Conservation (phyloP, 116 monocot species). For the Phalaenopsis hybrid region DNA sequence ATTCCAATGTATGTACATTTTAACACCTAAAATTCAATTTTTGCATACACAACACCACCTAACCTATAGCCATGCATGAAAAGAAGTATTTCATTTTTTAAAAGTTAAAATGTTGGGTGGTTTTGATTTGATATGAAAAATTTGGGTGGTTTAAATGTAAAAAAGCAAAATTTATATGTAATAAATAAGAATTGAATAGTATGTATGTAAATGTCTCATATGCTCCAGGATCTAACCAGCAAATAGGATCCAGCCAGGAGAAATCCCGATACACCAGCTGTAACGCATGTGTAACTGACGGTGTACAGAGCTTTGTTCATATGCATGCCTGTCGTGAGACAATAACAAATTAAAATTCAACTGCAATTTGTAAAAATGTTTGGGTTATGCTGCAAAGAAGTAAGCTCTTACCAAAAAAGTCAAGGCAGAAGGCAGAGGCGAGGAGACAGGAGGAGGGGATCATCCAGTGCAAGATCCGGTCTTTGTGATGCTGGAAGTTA, state of each 20-base stretch:
- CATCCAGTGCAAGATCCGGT: slow-evolving; percentile 66
- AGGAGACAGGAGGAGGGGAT: slow-evolving; percentile 61
- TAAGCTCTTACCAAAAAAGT: slow-evolving; percentile 55
- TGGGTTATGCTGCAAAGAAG: background rate
- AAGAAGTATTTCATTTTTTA: no score
- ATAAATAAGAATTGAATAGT: no score
- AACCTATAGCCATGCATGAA: no score
- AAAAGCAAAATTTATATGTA: no score
- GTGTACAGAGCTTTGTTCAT: slow-evolving; percentile 88
- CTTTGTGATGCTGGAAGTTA: slow-evolving; percentile 52
- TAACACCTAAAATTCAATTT: no score
- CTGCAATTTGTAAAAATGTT: background rate
- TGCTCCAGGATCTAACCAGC: slow-evolving; percentile 32
- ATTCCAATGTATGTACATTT: no score
- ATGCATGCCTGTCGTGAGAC: slow-evolving; percentile 46
- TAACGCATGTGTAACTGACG: slow-evolving; percentile 68
- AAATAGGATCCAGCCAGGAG: slow-evolving; percentile 66
- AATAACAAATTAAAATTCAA: background rate
- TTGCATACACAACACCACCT: no score
- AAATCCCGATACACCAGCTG: slow-evolving; percentile 74
- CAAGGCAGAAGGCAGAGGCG: slow-evolving; percentile 46
- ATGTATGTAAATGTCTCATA: no score
- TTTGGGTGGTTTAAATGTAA: no score
- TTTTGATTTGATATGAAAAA: no score
- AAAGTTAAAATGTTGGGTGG: no score